Percentiles rank a stretch among this genome's conserved stretches.
phyloP scores from a whole-genome alignment of 2,329 filamentous ascomycete genomes.

The Rhynchosporium graminicola region DNA sequence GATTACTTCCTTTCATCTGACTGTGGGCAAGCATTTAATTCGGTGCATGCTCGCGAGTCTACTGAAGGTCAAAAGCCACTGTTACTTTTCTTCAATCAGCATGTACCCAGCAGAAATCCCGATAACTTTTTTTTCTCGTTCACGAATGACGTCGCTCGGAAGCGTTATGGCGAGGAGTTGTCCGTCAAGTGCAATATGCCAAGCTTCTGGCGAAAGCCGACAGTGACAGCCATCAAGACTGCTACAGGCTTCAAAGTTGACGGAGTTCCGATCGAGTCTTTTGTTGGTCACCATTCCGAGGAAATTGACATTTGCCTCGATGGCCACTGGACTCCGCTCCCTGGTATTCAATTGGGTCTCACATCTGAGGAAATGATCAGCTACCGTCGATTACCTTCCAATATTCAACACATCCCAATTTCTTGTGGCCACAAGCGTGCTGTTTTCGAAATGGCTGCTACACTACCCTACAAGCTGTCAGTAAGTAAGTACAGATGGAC shows the following conservation, averaged over 20 bases:
- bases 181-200: not conserved
- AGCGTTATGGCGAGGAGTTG: slow-evolving; percentile 1
- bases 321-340: not conserved
- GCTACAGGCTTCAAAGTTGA: not conserved
- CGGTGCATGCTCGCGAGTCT: slow-evolving; percentile 47
- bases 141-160: slow-evolving; percentile 38
- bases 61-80: slow-evolving; percentile 36
- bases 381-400: not conserved
- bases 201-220: slow-evolving; percentile 2
- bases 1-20: slow-evolving; percentile 52
- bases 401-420: not conserved
- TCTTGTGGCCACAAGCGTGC: not conserved
- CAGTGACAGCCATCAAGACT: not conserved
- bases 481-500: not conserved
- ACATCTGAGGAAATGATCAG: not conserved
- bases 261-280: not conserved
- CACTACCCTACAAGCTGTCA: slow-evolving; percentile 23
- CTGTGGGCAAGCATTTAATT: slow-evolving; percentile 58
- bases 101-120: slow-evolving; percentile 46
- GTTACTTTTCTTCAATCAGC: slow-evolving; percentile 61
- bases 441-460: slow-evolving; percentile 43
- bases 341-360: not conserved
- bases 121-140: slow-evolving; percentile 58
- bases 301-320: not conserved
- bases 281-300: not conserved